Base-by-base conservation (phyloP, 1,284 basidiomycete genomes). In the Salmacisia buchloeana region DNA sequence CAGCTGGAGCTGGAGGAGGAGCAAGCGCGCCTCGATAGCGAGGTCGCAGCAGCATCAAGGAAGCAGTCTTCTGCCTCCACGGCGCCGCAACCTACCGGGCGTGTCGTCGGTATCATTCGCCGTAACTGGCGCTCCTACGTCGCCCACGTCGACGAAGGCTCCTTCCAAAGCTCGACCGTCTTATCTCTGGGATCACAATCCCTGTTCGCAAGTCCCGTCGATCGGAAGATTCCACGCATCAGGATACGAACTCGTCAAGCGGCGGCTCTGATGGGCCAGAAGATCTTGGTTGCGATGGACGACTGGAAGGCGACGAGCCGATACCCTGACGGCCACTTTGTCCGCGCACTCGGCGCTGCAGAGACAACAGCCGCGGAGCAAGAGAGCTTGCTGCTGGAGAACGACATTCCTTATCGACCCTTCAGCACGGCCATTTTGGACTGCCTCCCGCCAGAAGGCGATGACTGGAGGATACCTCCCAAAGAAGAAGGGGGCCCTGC, bases 271-370 rank as follows among this genome's bases (percentile, higher is more conserved):
- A 81, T 97, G 21, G 88, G 88, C 31, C 94, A 98, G 80, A 98
- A 99, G 81, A 94, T 99, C 69, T 85, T 98, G 21, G 91, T 98
- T 45, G 89, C 91, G 0, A 92, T 98, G 74, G 96, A 98, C 79
- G 84, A 87, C 49, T 99, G 96, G 96, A 87, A 91, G 34, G 81
- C 84, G 29, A 86, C 87, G 35, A 93, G 90, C 1, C 86, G 92
- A 27, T 97, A 97, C 77, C 96, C 96, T 0, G 94, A 97, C 72
- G 96, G 96, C 0, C 96, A 99, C 80, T 94, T 99, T 75, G 92
- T 98, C 13, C 87, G 94, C 46, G 88, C 92, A 0, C 84, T 99
- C 0, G 96, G 96, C 10, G 87, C 87, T 68, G 91, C 89, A 0
- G 94, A 94, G 76, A 91, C 88, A 78, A 96, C 97, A 79, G 93